A percentile compares a stretch with the other conserved stretches of the same genome.
Conservation (phyloP, 2,329 filamentous ascomycete species). For the Fusarium tanahbumbuense region DNA sequence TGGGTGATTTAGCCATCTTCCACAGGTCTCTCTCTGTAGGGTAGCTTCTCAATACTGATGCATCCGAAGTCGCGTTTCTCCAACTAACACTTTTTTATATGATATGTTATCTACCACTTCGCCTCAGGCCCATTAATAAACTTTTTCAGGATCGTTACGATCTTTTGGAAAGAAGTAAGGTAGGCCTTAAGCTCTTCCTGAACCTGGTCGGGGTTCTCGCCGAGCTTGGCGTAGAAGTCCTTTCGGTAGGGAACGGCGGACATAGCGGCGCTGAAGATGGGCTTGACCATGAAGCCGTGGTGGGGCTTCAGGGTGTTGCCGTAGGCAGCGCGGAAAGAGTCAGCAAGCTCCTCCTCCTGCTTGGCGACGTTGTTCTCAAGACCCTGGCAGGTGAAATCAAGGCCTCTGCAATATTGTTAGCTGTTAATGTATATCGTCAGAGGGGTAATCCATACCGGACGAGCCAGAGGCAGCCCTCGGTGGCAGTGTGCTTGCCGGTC, state of each 20-base stretch:
- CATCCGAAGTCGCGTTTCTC: slow-evolving; percentile 15
- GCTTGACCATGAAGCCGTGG: slow-evolving; percentile 90
- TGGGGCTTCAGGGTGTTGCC: slow-evolving; percentile 87
- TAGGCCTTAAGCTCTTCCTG: slow-evolving; percentile 73
- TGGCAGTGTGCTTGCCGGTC: slow-evolving; percentile 86
- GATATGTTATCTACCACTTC: slow-evolving; percentile 65
- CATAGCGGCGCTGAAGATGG: slow-evolving; percentile 94
- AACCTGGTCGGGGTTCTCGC: slow-evolving; percentile 72
- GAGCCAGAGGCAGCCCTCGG: slow-evolving; percentile 92
- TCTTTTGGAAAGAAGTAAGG: slow-evolving; percentile 80
- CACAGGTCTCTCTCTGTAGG: slow-evolving; percentile 19
- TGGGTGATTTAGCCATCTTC: slow-evolving; percentile 1
- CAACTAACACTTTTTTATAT: slow-evolving; percentile 14
- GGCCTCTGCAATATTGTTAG: slow-evolving; percentile 69
- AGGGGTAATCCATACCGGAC: slow-evolving; percentile 70
- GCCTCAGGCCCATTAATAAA: slow-evolving; percentile 68
- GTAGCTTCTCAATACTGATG: slow-evolving; percentile 15
- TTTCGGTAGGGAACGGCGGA: slow-evolving; percentile 90
- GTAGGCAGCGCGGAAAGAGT: slow-evolving; percentile 90
- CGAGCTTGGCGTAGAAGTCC: slow-evolving; percentile 92
- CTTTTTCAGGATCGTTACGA: slow-evolving; percentile 78
- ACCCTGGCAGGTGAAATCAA: slow-evolving; percentile 92
- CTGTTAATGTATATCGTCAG: neutral
- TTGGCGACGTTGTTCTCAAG: slow-evolving; percentile 81
- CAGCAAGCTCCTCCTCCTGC: slow-evolving; percentile 77